A percentile compares a stretch with the other conserved stretches of the same genome.
These are phyloP conservation scores for Berkeleyomyces rouxiae DNA, from an alignment of 2,329 filamentous ascomycete genomes.

Conservation along the genomic window DNA sequence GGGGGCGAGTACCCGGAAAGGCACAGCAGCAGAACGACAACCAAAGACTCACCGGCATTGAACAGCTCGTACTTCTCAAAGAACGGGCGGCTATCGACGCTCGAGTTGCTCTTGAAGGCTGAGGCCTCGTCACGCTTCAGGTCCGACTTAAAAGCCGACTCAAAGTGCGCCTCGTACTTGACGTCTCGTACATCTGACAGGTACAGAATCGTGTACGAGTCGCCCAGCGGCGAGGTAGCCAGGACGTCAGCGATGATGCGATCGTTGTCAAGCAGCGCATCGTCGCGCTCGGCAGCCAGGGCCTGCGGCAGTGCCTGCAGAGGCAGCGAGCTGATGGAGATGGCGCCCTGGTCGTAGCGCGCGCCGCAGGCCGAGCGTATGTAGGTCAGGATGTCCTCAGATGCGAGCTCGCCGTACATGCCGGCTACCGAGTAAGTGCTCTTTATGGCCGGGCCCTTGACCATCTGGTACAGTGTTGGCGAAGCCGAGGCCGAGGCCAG, in stretches of 20 bases:
- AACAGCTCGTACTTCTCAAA: conserved; percentile 96
- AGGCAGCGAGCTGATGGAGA: conserved; percentile 11
- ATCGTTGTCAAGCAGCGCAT: conserved; percentile 19
- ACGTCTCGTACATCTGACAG: conserved; percentile 36
- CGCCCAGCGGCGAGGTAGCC: conserved; percentile 22
- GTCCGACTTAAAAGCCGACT: conserved; percentile 29
- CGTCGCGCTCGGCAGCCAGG: background rate
- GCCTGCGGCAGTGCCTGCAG: conserved; percentile 5
- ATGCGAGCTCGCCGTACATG: conserved; percentile 34
- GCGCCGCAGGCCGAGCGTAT: conserved; percentile 30
- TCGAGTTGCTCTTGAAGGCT: conserved; percentile 26
- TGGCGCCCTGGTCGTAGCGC: conserved; percentile 8
- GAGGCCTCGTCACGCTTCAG: conserved; percentile 45
- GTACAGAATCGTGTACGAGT: conserved; percentile 60
- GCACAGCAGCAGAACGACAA: too few species aligned
- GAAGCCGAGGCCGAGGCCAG: conserved; percentile 29
- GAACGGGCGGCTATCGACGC: conserved; percentile 34
- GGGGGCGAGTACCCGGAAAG: background rate
- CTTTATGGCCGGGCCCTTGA: conserved; percentile 22
- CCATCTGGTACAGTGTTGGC: conserved; percentile 33
- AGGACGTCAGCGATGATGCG: conserved; percentile 34
- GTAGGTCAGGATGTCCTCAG: conserved; percentile 26
- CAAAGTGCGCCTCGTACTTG: conserved; percentile 14
- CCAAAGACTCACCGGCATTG: conserved; percentile 50
- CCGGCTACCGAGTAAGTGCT: conserved; percentile 36